Percentiles rank a stretch among this genome's conserved stretches.
phyloP scores from a whole-genome alignment of 2,329 filamentous ascomycete species.

The Fusarium newnesense region DNA sequence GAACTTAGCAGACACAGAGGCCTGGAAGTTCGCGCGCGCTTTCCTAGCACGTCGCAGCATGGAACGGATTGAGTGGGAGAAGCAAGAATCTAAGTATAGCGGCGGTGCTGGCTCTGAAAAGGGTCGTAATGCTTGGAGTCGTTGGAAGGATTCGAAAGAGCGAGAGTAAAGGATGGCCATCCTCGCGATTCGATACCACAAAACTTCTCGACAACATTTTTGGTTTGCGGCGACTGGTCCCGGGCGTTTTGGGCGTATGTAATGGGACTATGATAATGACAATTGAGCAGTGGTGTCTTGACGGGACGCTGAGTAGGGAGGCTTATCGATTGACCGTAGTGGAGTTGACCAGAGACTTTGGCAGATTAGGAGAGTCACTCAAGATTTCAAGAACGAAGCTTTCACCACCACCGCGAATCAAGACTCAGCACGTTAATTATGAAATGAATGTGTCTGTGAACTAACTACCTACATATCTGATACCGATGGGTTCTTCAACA shows the following conservation, averaged over 20 bases:
- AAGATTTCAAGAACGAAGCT: constrained; percentile 9
- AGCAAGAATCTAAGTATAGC: constrained; percentile 72
- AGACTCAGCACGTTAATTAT: background rate
- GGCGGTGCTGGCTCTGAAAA: constrained; percentile 68
- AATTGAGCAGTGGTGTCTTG: background rate
- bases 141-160: constrained; percentile 49
- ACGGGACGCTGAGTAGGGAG: background rate
- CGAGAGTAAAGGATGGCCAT: background rate
- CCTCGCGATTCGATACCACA: background rate
- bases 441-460: constrained; percentile 14
- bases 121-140: constrained; percentile 50
- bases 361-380: background rate
- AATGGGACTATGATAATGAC: background rate
- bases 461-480: constrained; percentile 8
- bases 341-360: background rate
- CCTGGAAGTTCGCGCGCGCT: constrained; percentile 79
- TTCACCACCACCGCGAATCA: constrained; percentile 14
- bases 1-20: constrained; percentile 79
- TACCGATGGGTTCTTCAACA: constrained; percentile 23
- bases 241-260: constrained; percentile 1
- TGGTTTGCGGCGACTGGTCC: background rate
- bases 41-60: constrained; percentile 70
- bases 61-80: constrained; percentile 76
- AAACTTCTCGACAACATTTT: background rate
- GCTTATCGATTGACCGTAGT: background rate